Base-by-base conservation (phyloP, 371 early-diverging fungal genomes). In the Mortierella sp. region DNA sequence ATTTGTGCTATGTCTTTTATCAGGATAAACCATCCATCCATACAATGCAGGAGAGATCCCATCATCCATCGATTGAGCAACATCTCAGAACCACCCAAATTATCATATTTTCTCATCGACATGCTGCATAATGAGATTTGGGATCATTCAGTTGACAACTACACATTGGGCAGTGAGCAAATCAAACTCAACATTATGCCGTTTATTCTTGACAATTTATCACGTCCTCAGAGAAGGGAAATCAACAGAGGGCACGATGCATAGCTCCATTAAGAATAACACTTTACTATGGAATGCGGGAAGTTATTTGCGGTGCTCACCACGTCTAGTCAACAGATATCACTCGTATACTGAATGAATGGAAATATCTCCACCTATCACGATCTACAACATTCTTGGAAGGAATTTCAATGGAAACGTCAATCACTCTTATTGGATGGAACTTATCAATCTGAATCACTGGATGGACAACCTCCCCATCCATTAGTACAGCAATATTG, bases 181-280 rank as follows among this genome's bases (percentile, higher is more conserved):
- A 32, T 53, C 47, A 32, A 49, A 47, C 49, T 45, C 49, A 47
- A 61, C 45, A 61, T 61, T 49, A 47, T 43, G 43, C 13, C 23
- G 13, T 17, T 3, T 51, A 61, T 10, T 28, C 22, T 43, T 56
- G 56, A 37, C 60, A 45, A 32, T 22, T 47, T 55, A 56, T 45
- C 62, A 15, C 17, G 17, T 4, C 4, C 5, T 49, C 4, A 15
- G 17, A 10, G 3, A 6, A 10, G 35, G 35, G 35, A 35, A 35
- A 35, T 3, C 6, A 35, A 43, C 43, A 15, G 40, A 37, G 40
- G 13, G 13, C 40, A 37, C n/a, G n/a, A n/a, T n/a, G n/a, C n/a
- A n/a, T n/a, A n/a, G n/a, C n/a, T n/a, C n/a, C n/a, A n/a, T n/a
- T n/a, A n/a, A n/a, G n/a, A n/a, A n/a, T n/a, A n/a, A n/a, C n/a